Base-by-base conservation (phyloP, 805 yeast genomes). In the Barnettozyma botsteinii region DNA sequence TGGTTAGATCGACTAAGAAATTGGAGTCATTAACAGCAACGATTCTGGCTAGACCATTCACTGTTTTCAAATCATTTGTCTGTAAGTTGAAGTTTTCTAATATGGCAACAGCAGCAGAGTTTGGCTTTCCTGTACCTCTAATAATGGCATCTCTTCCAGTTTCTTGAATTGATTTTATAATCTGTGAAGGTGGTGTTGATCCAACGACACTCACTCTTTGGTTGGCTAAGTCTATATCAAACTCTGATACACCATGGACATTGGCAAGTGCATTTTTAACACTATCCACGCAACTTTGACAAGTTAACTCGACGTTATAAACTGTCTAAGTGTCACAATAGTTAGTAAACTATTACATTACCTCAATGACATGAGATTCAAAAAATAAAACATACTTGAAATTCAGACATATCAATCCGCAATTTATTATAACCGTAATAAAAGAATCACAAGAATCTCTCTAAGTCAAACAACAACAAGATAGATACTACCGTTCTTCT, bases 91-190 rank as follows among this genome's bases (percentile, higher is more conserved):
- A 83, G 15, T 83, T 72, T 57, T 91, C 98, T 41, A 89, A 62
- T 35, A 89, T 89, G 49, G 93, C 79, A 24, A 89, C 98, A 0
- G 96, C 96, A 1, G 97, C 95, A 15, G 85, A 73, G 58, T 89
- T 81, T 14, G 94, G 81, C 42, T 68, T 72, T 4, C 97, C 97
- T 0, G 96, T 78, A 7, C 98, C 98, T 44, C 98, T 70, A 19
- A 91, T 82, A 48, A 91, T 85, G 4, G 96, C 96, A 55, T 91
- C 97, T 48, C 79, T 75, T 1, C 97, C 96, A 3, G 81, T 78
- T 2, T 55, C 55, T 58, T 83, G 89, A 41, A 91, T 75, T 0
- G 84, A 75, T 37, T 65, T 64, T 28, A 88, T 79, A 28, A 89
- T 74, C 12, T 60, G 62, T 2, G 95, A 84, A 1, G 98, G 98